These are phyloP conservation scores for Picochlorum costavermella DNA, from an alignment of 139 green algal species.

Conservation along the genomic window DNA sequence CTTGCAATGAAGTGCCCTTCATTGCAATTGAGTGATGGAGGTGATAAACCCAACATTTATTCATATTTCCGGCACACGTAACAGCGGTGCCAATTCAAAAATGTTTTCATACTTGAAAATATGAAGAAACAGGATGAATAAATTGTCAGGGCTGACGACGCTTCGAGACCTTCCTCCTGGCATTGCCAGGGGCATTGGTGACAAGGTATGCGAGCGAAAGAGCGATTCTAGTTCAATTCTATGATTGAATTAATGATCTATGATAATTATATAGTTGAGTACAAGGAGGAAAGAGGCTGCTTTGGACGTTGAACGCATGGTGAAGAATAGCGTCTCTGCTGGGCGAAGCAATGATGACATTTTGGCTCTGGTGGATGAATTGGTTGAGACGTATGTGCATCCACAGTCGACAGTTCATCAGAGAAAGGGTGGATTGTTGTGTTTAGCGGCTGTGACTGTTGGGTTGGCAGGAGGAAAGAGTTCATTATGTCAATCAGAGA, in stretches of 20 bases:
- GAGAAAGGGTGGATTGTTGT: slow-evolving; percentile 89
- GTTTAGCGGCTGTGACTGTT: slow-evolving; percentile 83
- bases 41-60: too few species aligned
- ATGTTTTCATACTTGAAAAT: too few species aligned
- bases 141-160: slow-evolving; percentile 2
- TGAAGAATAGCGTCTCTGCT: slow-evolving; percentile 28
- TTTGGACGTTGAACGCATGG: slow-evolving; percentile 52
- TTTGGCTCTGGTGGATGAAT: slow-evolving; percentile 3
- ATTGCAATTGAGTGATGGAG: too few species aligned
- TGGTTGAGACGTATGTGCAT: slow-evolving; percentile 28
- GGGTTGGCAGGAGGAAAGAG: slow-evolving; percentile 47
- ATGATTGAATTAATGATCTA: neutral
- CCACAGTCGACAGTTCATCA: slow-evolving; percentile 69
- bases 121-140: slow-evolving; percentile 1
- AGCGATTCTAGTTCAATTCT: neutral
- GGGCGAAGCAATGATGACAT: slow-evolving; percentile 38
- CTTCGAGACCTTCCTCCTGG: neutral
- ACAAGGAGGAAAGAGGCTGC: slow-evolving; percentile 81
- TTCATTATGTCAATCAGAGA: slow-evolving; percentile 5
- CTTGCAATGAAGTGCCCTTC: too few species aligned
- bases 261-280: slow-evolving; percentile 62
- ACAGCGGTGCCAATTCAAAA: too few species aligned
- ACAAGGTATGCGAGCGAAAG: neutral
- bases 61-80: too few species aligned
- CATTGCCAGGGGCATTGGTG: neutral